Evolutionary conservation across 2,329 filamentous ascomycete species (phyloP), one percentile per base, ranked within the genome.

Genomic region (Neopestalotiopsis clavispora): DNA sequence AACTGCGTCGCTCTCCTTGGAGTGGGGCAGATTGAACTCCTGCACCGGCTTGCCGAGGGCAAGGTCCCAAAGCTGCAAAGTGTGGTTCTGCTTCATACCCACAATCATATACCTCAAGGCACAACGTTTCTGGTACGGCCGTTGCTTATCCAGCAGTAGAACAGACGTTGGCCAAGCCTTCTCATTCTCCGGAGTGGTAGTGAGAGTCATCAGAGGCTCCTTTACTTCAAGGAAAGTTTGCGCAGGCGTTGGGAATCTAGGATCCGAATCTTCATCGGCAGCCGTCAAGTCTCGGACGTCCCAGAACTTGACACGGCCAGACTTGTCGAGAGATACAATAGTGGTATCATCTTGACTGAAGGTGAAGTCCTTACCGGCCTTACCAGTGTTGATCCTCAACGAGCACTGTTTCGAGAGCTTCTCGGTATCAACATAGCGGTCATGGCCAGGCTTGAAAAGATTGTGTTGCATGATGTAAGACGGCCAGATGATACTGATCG

Each of bases 11-110:
- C 94, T 97, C 79, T 98, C 95, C 78, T 96, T 97, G 82, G 93
- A 93, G 78, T 99, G 95, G 1, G 96, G 96, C 68, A 99, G 90
- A 79, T 97, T 96, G 79, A 99, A 91, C 83, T 99, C 96, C 80
- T 99, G 95, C 49, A 99, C 96, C 38, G 95, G 94, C 82, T 98
- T 98, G 73, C 92, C 93, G 42, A 99, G 90, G 57, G 93, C 94
- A 77, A 99, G 90, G 84, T 99, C 96, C 97, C 96, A 99, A 59
- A 99, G 89, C 85, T 99, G 97, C 71, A 99, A 89, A 68, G 95
- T 97, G 83, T 99, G 96, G 81, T 99, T 99, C 81, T 99, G 96
- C 84, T 98, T 98, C 89, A 98, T 94, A 75, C 96, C 96, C 71
- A 99, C 94, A 78, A 99, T 91, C 84, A 99, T 92, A 84, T 99